Percentiles rank a stretch among this genome's conserved stretches.
These are phyloP conservation scores for Ustilago vetiveriae DNA, from an alignment of 1,284 basidiomycete genomes.

Conservation along the genomic window DNA sequence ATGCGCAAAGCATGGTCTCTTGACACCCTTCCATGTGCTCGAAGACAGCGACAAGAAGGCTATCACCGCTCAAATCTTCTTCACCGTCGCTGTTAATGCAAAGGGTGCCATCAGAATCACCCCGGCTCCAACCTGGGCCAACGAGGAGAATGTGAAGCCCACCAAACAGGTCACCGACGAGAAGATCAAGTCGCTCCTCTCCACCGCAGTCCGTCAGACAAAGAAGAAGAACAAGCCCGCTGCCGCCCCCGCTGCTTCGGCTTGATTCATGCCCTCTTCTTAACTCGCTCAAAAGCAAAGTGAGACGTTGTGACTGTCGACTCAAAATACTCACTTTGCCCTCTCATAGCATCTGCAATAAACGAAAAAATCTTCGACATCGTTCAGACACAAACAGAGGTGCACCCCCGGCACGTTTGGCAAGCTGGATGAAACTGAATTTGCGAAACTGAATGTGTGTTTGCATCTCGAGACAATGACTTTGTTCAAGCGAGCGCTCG, in stretches of 20 bases:
- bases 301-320: too few relatives aligned
- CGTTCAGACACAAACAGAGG: too few relatives aligned
- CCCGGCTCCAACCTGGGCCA: slow-evolving; percentile 89
- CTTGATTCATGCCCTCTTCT: slow-evolving; percentile 1
- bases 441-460: too few relatives aligned
- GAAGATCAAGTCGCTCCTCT: slow-evolving; percentile 75
- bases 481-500: too few relatives aligned
- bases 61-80: slow-evolving; percentile 83
- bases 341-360: slow-evolving; percentile 6
- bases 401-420: too few relatives aligned
- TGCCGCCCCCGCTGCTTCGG: slow-evolving; percentile 23
- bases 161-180: slow-evolving; percentile 68
- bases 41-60: slow-evolving; percentile 55
- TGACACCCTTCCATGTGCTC: slow-evolving; percentile 85
- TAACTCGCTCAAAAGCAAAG: too few relatives aligned
- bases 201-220: slow-evolving; percentile 82
- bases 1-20: slow-evolving; percentile 88
- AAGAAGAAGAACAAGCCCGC: slow-evolving; percentile 81
- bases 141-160: slow-evolving; percentile 87
- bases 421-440: too few relatives aligned
- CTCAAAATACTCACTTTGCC: too few relatives aligned
- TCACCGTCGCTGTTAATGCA: slow-evolving; percentile 87
- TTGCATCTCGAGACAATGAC: too few relatives aligned
- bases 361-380: too few relatives aligned
- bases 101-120: slow-evolving; percentile 79